Conservation (phyloP, 805 yeast genomes). For the Starmerella stigmatis region DNA sequence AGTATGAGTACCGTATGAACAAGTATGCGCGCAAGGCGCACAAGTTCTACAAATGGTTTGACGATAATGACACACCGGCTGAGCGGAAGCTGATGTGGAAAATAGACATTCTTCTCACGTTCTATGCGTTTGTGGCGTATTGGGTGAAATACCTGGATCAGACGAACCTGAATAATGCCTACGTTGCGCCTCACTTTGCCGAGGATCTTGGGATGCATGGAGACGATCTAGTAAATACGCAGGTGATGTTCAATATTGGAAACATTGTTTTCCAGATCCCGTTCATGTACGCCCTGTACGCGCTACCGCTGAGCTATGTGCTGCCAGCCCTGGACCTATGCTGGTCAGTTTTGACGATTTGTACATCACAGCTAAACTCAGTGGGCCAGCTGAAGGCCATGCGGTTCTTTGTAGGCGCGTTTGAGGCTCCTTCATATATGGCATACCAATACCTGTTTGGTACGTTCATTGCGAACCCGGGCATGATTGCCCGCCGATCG, state of each 20-base stretch:
- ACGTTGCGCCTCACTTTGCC: constrained; percentile 35
- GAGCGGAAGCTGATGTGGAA: constrained; percentile 41
- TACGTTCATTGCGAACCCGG: constrained; percentile 43
- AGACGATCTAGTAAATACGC: constrained; percentile 50
- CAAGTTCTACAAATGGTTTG: constrained; percentile 49
- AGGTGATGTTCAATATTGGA: constrained; percentile 50
- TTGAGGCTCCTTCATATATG: constrained; percentile 61
- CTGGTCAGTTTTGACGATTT: constrained; percentile 59
- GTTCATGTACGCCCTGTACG: constrained; percentile 46
- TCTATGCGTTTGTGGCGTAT: constrained; percentile 47
- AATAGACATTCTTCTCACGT: constrained; percentile 45
- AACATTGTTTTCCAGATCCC: constrained; percentile 53
- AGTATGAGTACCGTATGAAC: constrained; percentile 48
- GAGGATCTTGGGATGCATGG: constrained; percentile 45
- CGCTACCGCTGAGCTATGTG: constrained; percentile 44
- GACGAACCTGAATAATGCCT: constrained; percentile 53
- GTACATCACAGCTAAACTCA: constrained; percentile 41
- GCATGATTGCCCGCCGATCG: constrained; percentile 54
- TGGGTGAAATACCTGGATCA: constrained; percentile 61
- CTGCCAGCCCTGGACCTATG: constrained; percentile 48
- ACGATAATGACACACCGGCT: constrained; percentile 40
- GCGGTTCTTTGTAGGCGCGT: constrained; percentile 56
- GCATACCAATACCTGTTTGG: constrained; percentile 37
- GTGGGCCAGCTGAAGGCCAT: constrained; percentile 47
- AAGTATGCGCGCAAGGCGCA: constrained; percentile 26